phyloP scores from a whole-genome alignment of 768 basidiomycete genomes.

The Ephemerocybe angulata region DNA sequence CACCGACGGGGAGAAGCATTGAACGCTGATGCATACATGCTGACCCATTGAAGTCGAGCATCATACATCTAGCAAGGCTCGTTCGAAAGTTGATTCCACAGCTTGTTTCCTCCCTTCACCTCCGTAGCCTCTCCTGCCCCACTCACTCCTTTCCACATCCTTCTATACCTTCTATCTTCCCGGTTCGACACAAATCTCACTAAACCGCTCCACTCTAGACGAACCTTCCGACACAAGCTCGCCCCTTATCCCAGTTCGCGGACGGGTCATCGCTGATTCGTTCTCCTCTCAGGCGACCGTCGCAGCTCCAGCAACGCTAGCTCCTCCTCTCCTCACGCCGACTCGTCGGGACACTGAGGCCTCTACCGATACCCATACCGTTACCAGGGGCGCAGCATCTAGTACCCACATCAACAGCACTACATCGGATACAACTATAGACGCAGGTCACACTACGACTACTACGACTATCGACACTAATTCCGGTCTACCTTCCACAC shows the following conservation, averaged over 20 bases:
- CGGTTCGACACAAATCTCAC: background rate
- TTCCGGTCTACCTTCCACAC: background rate
- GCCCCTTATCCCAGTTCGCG: slow-evolving; percentile 6
- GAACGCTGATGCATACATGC: slow-evolving; percentile 4
- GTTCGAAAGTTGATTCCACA: background rate
- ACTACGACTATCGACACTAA: slow-evolving; percentile 3
- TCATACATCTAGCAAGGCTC: background rate
- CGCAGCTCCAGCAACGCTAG: background rate
- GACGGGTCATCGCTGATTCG: background rate
- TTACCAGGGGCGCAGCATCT: background rate
- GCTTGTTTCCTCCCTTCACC: background rate
- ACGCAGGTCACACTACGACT: slow-evolving; percentile 7
- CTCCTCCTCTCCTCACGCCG: background rate
- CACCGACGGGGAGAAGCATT: background rate
- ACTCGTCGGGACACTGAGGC: background rate
- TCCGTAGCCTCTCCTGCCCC: background rate
- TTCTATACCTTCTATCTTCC: background rate
- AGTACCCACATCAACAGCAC: background rate
- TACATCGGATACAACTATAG: background rate
- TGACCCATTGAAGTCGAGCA: background rate
- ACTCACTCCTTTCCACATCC: background rate
- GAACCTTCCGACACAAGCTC: slow-evolving; percentile 7
- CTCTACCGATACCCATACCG: background rate
- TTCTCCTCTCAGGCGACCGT: background rate
- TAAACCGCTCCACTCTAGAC: background rate